Evolutionary conservation across 495 filamentous ascomycete species (phyloP), one percentile per base, ranked within the genome.

Genomic region (Aspergillus bertholletiae): DNA sequence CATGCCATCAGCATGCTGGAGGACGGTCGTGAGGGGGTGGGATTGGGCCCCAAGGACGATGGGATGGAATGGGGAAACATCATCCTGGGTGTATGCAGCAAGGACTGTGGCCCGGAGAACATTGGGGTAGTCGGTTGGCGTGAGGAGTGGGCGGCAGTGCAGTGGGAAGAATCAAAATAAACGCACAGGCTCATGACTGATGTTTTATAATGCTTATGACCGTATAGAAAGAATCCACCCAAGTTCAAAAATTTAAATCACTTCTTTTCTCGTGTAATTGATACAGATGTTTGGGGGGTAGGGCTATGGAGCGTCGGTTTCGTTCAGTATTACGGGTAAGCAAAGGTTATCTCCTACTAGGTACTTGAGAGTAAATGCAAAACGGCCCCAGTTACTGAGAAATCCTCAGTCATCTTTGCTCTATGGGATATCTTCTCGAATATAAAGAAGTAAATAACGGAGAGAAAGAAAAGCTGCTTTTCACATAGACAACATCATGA

Each of bases 21-120:
- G 74, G 86, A 80, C 7, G 90, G 90, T 17, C 85, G 90, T 53
- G 74, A 82, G 57, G 82, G 83, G 12, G 65, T 96, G 49, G 74
- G 73, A 1, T 64, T 78, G 37, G 74, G 73, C 6, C 24, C 35
- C 0, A 69, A 75, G 51, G 68, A 70, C 35, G 75, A 78, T 57
- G 94, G 95, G 0, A 97, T 99, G 94, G 94, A 99, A 61, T 99
- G 94, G 94, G 95, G 95, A 0, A 96, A 89, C 13, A 79, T 99
- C n/a, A 82, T 97, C 41, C 67, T 97, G n/a, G 90, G 84, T 0
- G 91, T 95, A 20, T 99, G 94, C 70, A 73, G 69, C 40, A 74
- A 66, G 61, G 85, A 93, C 64, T 96, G 90, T 70, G 77, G 73
- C 41, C 78, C 82, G 0, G 65, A 72, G 49, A 73, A 75, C 15